Evolutionary conservation across 192 early-diverging fungal species (phyloP).

Genomic region (Coemansia sp.): DNA sequence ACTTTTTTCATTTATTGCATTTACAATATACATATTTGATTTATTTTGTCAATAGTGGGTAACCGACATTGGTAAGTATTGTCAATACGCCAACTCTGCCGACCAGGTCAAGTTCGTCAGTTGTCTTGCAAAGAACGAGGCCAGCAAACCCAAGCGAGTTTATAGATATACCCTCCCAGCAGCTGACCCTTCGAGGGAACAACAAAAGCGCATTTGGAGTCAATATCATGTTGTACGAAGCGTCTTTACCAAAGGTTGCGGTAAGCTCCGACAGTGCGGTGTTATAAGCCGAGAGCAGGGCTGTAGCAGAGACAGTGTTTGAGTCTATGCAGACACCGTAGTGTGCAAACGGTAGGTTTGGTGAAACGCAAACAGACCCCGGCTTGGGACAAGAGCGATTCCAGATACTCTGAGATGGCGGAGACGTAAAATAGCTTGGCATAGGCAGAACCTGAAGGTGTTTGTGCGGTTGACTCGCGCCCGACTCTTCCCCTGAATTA

Average conservation of each 20-base stretch:
- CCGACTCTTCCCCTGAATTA: constrained; percentile 50
- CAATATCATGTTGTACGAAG: constrained; percentile 61
- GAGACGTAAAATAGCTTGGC: constrained; percentile 24
- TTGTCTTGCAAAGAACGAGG: constrained; percentile 56
- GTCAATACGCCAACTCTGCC: constrained; percentile 40
- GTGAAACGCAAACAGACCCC: constrained; percentile 13
- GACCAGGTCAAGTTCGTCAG: constrained; percentile 46
- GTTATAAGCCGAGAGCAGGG: constrained; percentile 17
- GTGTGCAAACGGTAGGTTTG: constrained; percentile 38
- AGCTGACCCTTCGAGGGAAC: constrained; percentile 51
- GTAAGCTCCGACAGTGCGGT: constrained; percentile 18
- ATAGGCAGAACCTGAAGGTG: constrained; percentile 64
- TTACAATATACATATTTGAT: background rate
- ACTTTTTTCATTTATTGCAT: background rate
- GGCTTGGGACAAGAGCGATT: constrained; percentile 9
- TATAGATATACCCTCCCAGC: constrained; percentile 50
- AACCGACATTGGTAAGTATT: constrained; percentile 44
- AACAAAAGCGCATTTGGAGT: constrained; percentile 54
- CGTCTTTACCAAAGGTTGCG: constrained; percentile 2
- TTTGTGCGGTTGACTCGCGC: constrained; percentile 60
- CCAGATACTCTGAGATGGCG: constrained; percentile 27
- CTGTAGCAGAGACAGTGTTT: background rate
- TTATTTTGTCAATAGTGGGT: constrained; percentile 6
- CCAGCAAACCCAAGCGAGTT: constrained; percentile 70
- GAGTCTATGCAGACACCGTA: constrained; percentile 27